Evolutionary conservation across 2,329 filamentous ascomycete species (phyloP), one percentile per base, ranked within the genome.

Genomic region (Neocucurbitaria cava): DNA sequence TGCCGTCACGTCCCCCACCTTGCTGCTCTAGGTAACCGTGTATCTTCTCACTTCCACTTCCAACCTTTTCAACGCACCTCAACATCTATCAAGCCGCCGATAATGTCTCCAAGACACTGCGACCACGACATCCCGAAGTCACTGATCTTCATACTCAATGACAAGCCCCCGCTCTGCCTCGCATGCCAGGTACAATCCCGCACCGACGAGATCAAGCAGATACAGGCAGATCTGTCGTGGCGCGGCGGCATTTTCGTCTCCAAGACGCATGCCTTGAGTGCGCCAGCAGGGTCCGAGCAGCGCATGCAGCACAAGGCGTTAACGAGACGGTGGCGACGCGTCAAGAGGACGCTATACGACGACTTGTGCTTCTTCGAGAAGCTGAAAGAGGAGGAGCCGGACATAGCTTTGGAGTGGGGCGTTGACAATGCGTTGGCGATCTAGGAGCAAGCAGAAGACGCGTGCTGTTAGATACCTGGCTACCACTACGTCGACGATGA

Each of bases 241-340:
- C 61, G 61, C 4, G 57, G 57, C 5, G 59, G 63, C 21, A 46
- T 66, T n/a, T 62, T 62, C 9, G 24, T 42, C 36, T 23, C 17
- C 20, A 13, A 39, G 41, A 11, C 36, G 26, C 1, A 31, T 33
- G 13, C 35, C 26, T 5, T 13, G n/a, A 35, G 38, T 43, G 17
- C 10, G 13, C 4, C 54, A 51, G 31, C 40, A 36, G 18, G 26
- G 38, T 43, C 43, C 31, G 17, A 15, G 13, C 31, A 35, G 31
- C 13, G 31, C 15, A 17, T 35, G 13, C n/a, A 15, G 13, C 5
- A 35, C 13, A 35, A n/a, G 3, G 31, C 5, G 3, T 35, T 1
- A 15, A 35, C 13, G 31, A 35, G 48, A 50, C 11, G 6, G 23
- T 59, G 49, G 48, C 38, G 48, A 30, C 31, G 8, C 15, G 47